Conservation (phyloP, 805 yeast species). For the Huiozyma sinensis region DNA sequence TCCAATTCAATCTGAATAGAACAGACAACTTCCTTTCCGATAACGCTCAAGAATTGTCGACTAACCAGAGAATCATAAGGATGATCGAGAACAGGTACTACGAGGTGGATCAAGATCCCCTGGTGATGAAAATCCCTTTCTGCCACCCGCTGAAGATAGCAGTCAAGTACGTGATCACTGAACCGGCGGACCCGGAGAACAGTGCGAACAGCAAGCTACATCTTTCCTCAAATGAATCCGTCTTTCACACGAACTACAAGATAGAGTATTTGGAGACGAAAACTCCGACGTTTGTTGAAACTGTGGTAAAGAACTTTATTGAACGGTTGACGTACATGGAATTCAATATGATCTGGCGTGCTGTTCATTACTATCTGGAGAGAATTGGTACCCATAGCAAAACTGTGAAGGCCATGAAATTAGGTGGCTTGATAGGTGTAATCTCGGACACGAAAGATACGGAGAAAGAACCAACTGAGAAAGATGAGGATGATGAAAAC, state of each 20-base stretch:
- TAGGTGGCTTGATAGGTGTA: slow-evolving; percentile 54
- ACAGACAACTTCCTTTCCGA: slow-evolving; percentile 14
- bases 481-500: neutral
- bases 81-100: slow-evolving; percentile 45
- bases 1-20: slow-evolving; percentile 21
- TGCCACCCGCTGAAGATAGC: slow-evolving; percentile 32
- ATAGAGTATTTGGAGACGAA: slow-evolving; percentile 5
- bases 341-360: slow-evolving; percentile 6
- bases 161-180: slow-evolving; percentile 17
- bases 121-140: slow-evolving; percentile 37
- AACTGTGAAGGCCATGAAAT: slow-evolving; percentile 41
- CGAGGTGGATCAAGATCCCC: slow-evolving; percentile 41
- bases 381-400: slow-evolving; percentile 34
- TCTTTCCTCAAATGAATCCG: slow-evolving; percentile 4
- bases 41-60: slow-evolving; percentile 3
- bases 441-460: neutral
- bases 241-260: slow-evolving; percentile 8
- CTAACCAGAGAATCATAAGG: slow-evolving; percentile 40
- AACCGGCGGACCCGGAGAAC: slow-evolving; percentile 6
- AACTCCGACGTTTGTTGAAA: slow-evolving; percentile 6
- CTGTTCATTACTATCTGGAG: slow-evolving; percentile 15
- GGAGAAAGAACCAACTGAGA: slow-evolving; percentile 1
- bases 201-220: slow-evolving; percentile 1
- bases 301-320: slow-evolving; percentile 3
- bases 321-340: slow-evolving; percentile 5